These are phyloP conservation scores for Ascobolus immersus DNA, from an alignment of 495 filamentous ascomycete species.

Conservation along the genomic window DNA sequence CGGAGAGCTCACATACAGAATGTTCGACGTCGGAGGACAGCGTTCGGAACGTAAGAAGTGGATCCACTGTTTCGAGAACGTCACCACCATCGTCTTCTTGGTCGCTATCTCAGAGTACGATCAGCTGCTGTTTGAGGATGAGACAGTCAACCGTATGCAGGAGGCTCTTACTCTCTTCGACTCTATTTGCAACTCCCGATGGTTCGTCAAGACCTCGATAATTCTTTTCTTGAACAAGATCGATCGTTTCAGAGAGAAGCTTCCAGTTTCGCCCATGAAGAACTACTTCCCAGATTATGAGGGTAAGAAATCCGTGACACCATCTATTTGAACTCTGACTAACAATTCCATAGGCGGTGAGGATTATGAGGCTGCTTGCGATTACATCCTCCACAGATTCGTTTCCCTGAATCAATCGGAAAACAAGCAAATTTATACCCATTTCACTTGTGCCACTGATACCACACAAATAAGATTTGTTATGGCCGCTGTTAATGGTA, in stretches of 20 bases:
- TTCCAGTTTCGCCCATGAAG: slow-evolving; percentile 97
- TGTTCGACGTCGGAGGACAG: slow-evolving; percentile 99
- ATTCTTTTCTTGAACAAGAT: slow-evolving; percentile 99
- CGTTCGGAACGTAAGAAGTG: slow-evolving; percentile 99
- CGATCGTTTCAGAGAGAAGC: slow-evolving; percentile 98
- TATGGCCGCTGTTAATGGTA: slow-evolving; percentile 98
- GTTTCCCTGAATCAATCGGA: slow-evolving; percentile 94
- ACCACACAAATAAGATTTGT: slow-evolving; percentile 98
- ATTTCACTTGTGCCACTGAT: slow-evolving; percentile 96
- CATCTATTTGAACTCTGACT: slow-evolving; percentile 11
- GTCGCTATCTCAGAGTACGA: slow-evolving; percentile 99
- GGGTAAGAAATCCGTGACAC: slow-evolving; percentile 19
- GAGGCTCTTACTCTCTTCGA: slow-evolving; percentile 95
- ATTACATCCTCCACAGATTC: slow-evolving; percentile 93
- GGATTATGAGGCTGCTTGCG: slow-evolving; percentile 77
- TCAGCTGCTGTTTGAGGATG: slow-evolving; percentile 88
- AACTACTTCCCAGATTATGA: slow-evolving; percentile 99
- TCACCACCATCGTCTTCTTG: slow-evolving; percentile 93
- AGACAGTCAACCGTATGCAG: slow-evolving; percentile 95
- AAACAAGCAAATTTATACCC: slow-evolving; percentile 98
- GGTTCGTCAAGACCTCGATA: slow-evolving; percentile 98
- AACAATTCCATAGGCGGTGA: slow-evolving; percentile 35
- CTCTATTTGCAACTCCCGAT: slow-evolving; percentile 95
- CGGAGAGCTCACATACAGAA: slow-evolving; percentile 88
- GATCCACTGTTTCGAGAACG: slow-evolving; percentile 99